Evolutionary conservation across 2,329 filamentous ascomycete genomes (phyloP), one percentile per base, ranked within the genome.

Genomic region (Colletotrichum camelliae): DNA sequence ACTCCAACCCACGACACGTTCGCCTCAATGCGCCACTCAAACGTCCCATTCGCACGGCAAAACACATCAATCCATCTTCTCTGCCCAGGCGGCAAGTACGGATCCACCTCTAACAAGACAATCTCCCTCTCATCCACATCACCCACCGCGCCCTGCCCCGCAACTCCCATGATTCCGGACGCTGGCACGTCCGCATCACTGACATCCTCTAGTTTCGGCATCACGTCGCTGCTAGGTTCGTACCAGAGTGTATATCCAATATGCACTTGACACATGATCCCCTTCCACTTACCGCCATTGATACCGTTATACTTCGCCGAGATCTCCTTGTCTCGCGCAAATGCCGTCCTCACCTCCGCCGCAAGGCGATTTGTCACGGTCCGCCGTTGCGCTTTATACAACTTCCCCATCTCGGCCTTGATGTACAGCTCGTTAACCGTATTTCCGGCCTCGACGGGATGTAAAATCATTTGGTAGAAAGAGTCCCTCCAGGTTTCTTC

Each of bases 151-250:
- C 83, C 58, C 31, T 27, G 35, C 1, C 35, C 62, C 16, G 62
- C 62, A n/a, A 65, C 24, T 27, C 62, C 62, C 62, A 48, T 43
- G 2, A 48, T 48, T 7, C 62, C 37, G 4, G 35, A 48, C 24
- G 21, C 24, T 8, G 24, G 35, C 3, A 65, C 62, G 12, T 48
- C 62, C 8, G 4, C 24, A n/a, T 65, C 62, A 29, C 15, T 29
- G 8, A 48, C 62, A 15, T 65, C 21, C 13, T 37, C 21, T 6
- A 89, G 82, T 15, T 83, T 84, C 2, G 89, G 88, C 2, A 89
- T 85, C 3, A 84, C 85, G 77, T 91, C 88, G 55, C 86, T 83
- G 84, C 88, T 87, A 2, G 89, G 88, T 79, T 91, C 89, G 80
- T 91, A 88, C 84, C 84, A 87, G 78, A 84, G 84, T 52, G 81